Evolutionary conservation across 164 flowering plant genomes (phyloP).

Genomic region (Umbilicus rupestris): DNA sequence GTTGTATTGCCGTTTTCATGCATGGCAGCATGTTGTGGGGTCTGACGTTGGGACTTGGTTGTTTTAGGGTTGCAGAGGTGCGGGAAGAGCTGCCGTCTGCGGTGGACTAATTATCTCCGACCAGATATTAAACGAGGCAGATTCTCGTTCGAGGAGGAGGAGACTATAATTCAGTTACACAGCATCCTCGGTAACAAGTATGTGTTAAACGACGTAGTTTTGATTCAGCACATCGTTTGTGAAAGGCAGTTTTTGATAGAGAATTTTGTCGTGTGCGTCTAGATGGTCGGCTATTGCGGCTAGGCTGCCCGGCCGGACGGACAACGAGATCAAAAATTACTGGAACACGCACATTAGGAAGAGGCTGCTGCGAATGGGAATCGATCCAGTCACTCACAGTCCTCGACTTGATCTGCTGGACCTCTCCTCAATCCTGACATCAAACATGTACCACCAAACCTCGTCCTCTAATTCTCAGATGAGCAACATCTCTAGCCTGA

Average conservation of each 20-base stretch:
- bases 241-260: too few relatives aligned
- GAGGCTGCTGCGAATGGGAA: slow-evolving; percentile 78
- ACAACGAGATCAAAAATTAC: slow-evolving; percentile 88
- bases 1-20: background rate
- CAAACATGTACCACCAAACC: slow-evolving; percentile 25
- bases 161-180: slow-evolving; percentile 68
- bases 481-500: slow-evolving; percentile 34
- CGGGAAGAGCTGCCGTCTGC: slow-evolving; percentile 76
- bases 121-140: slow-evolving; percentile 79
- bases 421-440: slow-evolving; percentile 46
- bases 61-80: slow-evolving; percentile 60
- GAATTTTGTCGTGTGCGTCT: background rate
- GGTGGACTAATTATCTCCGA: slow-evolving; percentile 73
- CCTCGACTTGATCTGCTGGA: slow-evolving; percentile 79
- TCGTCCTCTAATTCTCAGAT: slow-evolving; percentile 20
- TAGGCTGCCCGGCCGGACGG: slow-evolving; percentile 84
- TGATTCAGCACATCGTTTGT: background rate
- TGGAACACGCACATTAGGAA: slow-evolving; percentile 97
- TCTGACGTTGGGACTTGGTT: background rate
- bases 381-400: slow-evolving; percentile 82
- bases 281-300: slow-evolving; percentile 98
- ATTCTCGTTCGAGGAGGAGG: slow-evolving; percentile 76
- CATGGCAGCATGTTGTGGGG: background rate
- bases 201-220: slow-evolving; percentile 12
- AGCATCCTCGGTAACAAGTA: slow-evolving; percentile 63